A percentile compares a stretch with the other conserved stretches of the same genome.
Conservation (phyloP, 1,284 basidiomycete genomes). For the Ceratobasidium sp. region DNA sequence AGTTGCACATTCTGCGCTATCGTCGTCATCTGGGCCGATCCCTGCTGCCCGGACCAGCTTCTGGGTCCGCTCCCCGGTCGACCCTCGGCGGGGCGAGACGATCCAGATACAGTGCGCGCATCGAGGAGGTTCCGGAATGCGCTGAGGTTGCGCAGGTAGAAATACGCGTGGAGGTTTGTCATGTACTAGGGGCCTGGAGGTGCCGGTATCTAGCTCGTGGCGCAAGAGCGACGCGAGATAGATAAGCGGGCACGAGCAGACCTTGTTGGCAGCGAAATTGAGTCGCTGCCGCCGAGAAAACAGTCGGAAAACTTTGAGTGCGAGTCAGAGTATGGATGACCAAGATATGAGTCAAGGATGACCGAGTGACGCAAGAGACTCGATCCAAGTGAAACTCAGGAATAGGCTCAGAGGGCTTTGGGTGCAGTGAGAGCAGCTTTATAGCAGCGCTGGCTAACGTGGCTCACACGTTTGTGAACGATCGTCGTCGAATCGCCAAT, state of each 20-base stretch:
- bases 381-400: not conserved
- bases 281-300: not conserved
- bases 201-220: slow-evolving; percentile 36
- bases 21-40: slow-evolving; percentile 56
- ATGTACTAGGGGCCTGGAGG: slow-evolving; percentile 49
- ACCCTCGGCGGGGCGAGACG: slow-evolving; percentile 52
- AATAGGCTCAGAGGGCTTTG: not conserved
- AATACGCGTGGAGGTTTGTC: slow-evolving; percentile 78
- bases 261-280: not conserved
- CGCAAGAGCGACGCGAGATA: slow-evolving; percentile 35
- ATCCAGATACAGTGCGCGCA: slow-evolving; percentile 53
- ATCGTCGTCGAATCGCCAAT: slow-evolving; percentile 31
- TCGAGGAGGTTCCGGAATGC: slow-evolving; percentile 85
- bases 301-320: not conserved
- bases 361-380: not conserved
- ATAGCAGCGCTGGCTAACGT: not conserved
- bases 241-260: slow-evolving; percentile 33
- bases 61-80: slow-evolving; percentile 61
- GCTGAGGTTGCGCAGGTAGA: slow-evolving; percentile 78
- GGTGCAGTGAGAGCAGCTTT: not conserved
- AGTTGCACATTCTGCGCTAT: slow-evolving; percentile 50
- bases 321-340: not conserved
- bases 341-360: slow-evolving; percentile 12
- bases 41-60: slow-evolving; percentile 69
- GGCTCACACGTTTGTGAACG: slow-evolving; percentile 22